A percentile compares a stretch with the other conserved stretches of the same genome.
Evolutionary conservation across 1,284 basidiomycete species (phyloP).

Genomic region (Ceratobasidium theobromae): DNA sequence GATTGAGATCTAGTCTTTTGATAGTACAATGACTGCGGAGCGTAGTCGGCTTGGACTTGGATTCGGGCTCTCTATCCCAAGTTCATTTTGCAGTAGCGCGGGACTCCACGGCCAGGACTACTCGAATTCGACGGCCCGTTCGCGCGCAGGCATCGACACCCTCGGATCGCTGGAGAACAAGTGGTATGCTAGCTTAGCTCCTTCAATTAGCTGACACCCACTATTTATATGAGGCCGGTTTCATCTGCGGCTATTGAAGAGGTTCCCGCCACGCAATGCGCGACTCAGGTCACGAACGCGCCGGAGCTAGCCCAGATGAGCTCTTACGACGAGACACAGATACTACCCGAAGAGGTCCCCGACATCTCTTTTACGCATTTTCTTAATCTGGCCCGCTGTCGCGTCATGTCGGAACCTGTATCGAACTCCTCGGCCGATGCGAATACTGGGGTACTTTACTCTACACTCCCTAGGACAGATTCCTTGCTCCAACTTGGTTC

Average conservation of each 20-base stretch:
- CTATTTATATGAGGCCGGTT: not conserved
- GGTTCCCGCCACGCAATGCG: not conserved
- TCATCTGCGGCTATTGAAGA: not conserved
- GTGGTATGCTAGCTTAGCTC: too few relatives aligned
- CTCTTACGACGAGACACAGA: not conserved
- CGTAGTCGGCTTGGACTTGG: constrained; percentile 7
- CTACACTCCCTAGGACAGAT: constrained; percentile 3
- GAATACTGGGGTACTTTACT: not conserved
- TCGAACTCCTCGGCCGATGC: not conserved
- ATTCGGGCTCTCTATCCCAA: constrained; percentile 1
- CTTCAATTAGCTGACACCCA: too few relatives aligned
- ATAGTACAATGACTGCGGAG: not conserved
- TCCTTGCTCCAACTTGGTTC: constrained; percentile 19
- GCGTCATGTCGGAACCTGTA: constrained; percentile 3
- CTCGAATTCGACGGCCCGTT: too few relatives aligned
- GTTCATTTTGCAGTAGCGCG: too few relatives aligned
- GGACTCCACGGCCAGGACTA: too few relatives aligned
- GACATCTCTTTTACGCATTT: not conserved
- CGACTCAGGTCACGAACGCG: not conserved
- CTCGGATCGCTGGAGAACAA: too few relatives aligned
- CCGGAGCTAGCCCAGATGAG: not conserved
- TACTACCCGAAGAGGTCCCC: not conserved
- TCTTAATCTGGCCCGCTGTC: constrained; percentile 1
- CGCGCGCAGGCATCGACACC: too few relatives aligned
- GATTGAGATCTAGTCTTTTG: not conserved